These are phyloP conservation scores for Ascochyta rabiei DNA, from an alignment of 2,329 filamentous ascomycete genomes.

Conservation along the genomic window DNA sequence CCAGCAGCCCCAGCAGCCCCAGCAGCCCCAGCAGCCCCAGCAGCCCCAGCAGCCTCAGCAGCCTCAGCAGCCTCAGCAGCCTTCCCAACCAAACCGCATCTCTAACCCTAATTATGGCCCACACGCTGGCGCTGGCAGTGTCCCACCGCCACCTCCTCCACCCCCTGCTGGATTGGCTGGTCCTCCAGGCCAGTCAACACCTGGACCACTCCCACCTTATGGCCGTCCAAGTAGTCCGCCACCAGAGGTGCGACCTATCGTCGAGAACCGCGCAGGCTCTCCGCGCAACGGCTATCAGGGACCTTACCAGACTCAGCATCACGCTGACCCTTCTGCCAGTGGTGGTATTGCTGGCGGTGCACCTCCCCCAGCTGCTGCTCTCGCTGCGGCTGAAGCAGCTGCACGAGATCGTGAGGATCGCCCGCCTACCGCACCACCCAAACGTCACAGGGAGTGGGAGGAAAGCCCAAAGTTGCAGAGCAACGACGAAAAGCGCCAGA, in stretches of 20 bases:
- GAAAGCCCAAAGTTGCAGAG: conserved; percentile 81
- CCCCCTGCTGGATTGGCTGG: conserved; percentile 59
- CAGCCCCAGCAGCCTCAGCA: too few relatives aligned
- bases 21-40: conserved; percentile 34
- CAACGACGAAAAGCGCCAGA: conserved; percentile 84
- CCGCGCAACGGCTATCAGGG: conserved; percentile 86
- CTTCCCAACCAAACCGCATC: conserved; percentile 53
- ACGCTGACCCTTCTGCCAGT: conserved; percentile 65
- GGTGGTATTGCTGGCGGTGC: conserved; percentile 72
- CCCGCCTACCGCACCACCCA: conserved; percentile 75
- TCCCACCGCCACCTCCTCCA: conserved; percentile 65
- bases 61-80: conserved; percentile 32
- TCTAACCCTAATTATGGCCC: conserved; percentile 56
- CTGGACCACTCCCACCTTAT: conserved; percentile 67
- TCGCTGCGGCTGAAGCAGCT: conserved; percentile 71
- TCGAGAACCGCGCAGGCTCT: conserved; percentile 89
- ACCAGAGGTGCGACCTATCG: conserved; percentile 80
- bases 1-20: conserved; percentile 32
- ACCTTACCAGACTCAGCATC: conserved; percentile 69
- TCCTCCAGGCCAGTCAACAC: conserved; percentile 58
- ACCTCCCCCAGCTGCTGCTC: conserved; percentile 68
- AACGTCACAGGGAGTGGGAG: conserved; percentile 92
- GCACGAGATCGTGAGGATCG: conserved; percentile 72
- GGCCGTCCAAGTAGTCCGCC: conserved; percentile 76
- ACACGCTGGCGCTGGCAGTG: conserved; percentile 46